Evolutionary conservation across 1,284 basidiomycete species (phyloP), one percentile per base, ranked within the genome.

Genomic region (Apiotrichum gamsii): DNA sequence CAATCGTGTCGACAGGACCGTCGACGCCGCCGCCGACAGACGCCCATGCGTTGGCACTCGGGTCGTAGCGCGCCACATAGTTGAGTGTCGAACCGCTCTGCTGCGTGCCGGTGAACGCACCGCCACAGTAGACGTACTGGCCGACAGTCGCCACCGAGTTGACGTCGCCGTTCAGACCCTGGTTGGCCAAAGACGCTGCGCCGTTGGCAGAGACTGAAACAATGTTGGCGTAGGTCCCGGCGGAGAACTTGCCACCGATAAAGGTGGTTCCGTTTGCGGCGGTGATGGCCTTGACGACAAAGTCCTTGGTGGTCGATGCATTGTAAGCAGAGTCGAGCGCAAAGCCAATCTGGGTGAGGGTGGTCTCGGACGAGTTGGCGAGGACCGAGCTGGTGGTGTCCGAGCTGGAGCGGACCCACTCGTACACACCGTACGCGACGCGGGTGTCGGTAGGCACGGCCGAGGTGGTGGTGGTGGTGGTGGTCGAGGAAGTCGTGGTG

Each of bases 81-180:
- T 73, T 72, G 10, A 91, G 73, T 13, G 69, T 72, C 43, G 80
- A 79, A 35, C 76, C 72, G 2, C 76, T 79, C 8, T 77, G 70
- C 5, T 74, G 72, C 0, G 87, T 87, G 54, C 84, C 81, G 2
- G 77, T 80, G 73, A 97, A 98, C 3, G 82, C 76, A 2, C 93
- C 93, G 28, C 90, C 93, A 37, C 91, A 82, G 65, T 80, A 96
- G 23, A 97, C 70, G 9, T 76, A 58, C 81, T 77, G 31, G 77
- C 62, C 83, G 37, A 78, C 68, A 11, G 83, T 62, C 6, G 78
- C 74, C 23, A 89, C 69, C 2, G 85, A 79, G n/a, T 79, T 75
- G 5, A 93, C 86, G 10, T 78, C 72, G 6, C 84, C 87, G 63
- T 91, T 82, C 41, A 93, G 72, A 4, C 87, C 89, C 38, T 78